phyloP scores from a whole-genome alignment of 768 basidiomycete species.

The Naganishia vishniacii region DNA sequence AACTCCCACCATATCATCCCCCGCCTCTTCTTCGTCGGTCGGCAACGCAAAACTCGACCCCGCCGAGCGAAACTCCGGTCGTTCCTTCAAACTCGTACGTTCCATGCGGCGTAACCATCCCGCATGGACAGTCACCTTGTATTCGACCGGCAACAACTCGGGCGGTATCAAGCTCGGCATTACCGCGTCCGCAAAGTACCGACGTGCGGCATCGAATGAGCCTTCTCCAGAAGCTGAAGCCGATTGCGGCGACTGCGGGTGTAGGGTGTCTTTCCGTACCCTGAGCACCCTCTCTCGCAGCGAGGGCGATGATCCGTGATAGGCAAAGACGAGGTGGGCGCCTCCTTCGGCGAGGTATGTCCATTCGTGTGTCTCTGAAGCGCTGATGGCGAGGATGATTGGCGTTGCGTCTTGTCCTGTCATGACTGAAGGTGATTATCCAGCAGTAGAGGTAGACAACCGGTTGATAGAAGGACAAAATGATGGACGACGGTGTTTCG shows the following conservation, averaged over 20 bases:
- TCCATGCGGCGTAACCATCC: neutral
- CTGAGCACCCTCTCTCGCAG: conserved; percentile 64
- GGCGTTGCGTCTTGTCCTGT: no score
- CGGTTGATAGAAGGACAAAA: no score
- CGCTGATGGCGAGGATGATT: neutral
- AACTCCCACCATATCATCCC: conserved; percentile 60
- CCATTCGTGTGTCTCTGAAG: conserved; percentile 54
- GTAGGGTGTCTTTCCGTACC: conserved; percentile 58
- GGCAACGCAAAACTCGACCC: no score
- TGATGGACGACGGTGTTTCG: conserved; percentile 4
- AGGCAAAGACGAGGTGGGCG: conserved; percentile 81
- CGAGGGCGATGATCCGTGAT: conserved; percentile 52
- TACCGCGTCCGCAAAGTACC: conserved; percentile 47
- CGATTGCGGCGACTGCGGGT: conserved; percentile 6
- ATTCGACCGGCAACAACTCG: conserved; percentile 60
- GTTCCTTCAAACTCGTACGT: neutral
- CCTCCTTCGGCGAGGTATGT: conserved; percentile 87
- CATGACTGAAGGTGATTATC: no score
- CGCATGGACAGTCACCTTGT: conserved; percentile 47
- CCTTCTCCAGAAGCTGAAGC: neutral
- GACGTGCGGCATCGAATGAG: conserved; percentile 9
- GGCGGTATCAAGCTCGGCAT: conserved; percentile 63
- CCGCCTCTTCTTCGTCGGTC: conserved; percentile 35
- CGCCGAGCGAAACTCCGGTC: neutral
- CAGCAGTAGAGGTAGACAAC: no score